Percentiles rank a stretch among this genome's conserved stretches.
Evolutionary conservation across 208 protist genomes (phyloP).

Genomic region (Crithidia brevicula): DNA sequence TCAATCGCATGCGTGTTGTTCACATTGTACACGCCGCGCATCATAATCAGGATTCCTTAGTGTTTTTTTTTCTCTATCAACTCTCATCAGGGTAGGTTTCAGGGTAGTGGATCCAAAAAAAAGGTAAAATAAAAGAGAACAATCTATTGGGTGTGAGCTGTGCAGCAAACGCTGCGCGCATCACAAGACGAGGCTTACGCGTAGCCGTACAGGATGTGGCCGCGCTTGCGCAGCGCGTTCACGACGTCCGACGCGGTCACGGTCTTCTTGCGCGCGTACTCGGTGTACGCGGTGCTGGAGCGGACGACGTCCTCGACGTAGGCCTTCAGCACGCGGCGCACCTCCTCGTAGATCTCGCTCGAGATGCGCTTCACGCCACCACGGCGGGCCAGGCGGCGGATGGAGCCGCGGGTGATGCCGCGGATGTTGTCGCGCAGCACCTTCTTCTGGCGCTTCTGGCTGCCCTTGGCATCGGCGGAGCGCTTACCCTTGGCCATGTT

Average conservation of each 20-base stretch:
- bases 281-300: slow-evolving; percentile 85
- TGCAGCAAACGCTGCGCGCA: too few species aligned
- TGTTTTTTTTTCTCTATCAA: slow-evolving; percentile 1
- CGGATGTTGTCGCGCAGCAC: slow-evolving; percentile 87
- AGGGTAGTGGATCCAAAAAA: slow-evolving; percentile 8
- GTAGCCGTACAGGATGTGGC: slow-evolving; percentile 92
- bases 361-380: slow-evolving; percentile 94
- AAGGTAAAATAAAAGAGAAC: not conserved
- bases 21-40: too few species aligned
- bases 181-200: too few species aligned
- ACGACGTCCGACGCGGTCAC: slow-evolving; percentile 88
- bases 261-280: slow-evolving; percentile 87
- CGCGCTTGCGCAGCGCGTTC: slow-evolving; percentile 88
- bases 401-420: slow-evolving; percentile 86
- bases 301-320: slow-evolving; percentile 87
- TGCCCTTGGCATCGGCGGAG: slow-evolving; percentile 70
- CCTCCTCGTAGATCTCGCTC: slow-evolving; percentile 69
- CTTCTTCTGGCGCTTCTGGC: slow-evolving; percentile 87
- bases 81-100: slow-evolving; percentile 8
- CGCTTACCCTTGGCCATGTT: slow-evolving; percentile 81
- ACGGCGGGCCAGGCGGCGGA: slow-evolving; percentile 91
- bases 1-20: too few species aligned
- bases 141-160: not conserved
- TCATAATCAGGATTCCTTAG: too few species aligned
- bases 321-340: slow-evolving; percentile 77